Conservation (phyloP, 257 asterid species). For the Solanum rostratum region DNA sequence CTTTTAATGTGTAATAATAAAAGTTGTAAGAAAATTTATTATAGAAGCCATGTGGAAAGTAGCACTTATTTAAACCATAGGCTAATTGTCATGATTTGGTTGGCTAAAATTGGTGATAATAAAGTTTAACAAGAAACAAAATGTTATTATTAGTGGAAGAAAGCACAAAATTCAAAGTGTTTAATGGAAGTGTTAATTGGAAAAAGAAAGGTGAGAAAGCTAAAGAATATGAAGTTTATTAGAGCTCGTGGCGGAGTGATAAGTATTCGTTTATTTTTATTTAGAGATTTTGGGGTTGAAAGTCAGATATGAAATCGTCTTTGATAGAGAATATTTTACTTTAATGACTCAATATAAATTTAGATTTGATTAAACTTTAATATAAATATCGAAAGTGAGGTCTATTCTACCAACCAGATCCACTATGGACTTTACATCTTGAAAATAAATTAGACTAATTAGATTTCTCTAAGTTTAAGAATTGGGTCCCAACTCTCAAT, state of each 20-base stretch:
- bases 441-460: background rate
- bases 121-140: background rate
- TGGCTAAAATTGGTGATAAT: background rate
- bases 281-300: background rate
- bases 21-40: background rate
- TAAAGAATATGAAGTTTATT: background rate
- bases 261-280: background rate
- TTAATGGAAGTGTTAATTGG: background rate
- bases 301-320: background rate
- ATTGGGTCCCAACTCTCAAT: background rate
- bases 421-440: background rate
- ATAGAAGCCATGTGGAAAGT: background rate
- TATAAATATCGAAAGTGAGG: background rate
- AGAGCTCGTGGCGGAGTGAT: too few relatives aligned
- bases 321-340: background rate
- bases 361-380: accelerated
- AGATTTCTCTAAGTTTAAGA: background rate
- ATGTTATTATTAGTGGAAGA: background rate
- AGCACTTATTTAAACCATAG: background rate
- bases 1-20: background rate
- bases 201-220: background rate
- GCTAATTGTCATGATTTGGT: background rate
- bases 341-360: background rate
- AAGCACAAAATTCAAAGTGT: background rate
- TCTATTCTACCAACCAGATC: background rate